Percentiles rank a stretch among this genome's conserved stretches.
phyloP scores from a whole-genome alignment of 768 basidiomycete species.

The Lepiota brunneoincarnata region DNA sequence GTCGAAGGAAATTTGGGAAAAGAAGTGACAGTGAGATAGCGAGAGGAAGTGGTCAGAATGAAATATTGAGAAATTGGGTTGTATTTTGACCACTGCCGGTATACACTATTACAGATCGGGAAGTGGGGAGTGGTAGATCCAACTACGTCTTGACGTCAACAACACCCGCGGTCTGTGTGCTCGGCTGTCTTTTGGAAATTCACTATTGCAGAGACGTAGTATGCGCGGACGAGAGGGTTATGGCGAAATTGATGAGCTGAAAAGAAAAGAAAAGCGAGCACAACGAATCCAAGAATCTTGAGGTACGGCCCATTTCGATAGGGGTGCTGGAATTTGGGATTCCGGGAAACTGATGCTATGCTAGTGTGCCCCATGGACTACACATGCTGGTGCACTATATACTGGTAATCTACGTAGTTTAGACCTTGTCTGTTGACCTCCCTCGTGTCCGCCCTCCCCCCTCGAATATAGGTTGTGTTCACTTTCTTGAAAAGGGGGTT shows the following conservation, averaged over 20 bases:
- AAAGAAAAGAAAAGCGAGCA: slow-evolving; percentile 10
- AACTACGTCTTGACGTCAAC: slow-evolving; percentile 38
- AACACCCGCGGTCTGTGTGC: slow-evolving; percentile 23
- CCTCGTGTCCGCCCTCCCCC: no score
- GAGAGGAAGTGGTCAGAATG: slow-evolving; percentile 1
- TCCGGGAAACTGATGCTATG: no score
- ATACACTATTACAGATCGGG: no score
- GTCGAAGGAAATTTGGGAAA: slow-evolving; percentile 1
- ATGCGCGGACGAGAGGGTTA: slow-evolving; percentile 23
- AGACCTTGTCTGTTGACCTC: no score
- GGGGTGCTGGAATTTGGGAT: no score
- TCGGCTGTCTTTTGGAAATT: slow-evolving; percentile 37
- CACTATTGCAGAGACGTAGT: slow-evolving; percentile 24
- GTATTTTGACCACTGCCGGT: slow-evolving; percentile 9
- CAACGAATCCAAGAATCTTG: slow-evolving; percentile 5
- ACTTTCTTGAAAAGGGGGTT: not conserved
- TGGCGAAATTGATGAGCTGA: slow-evolving; percentile 14
- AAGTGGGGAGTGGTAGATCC: slow-evolving; percentile 28
- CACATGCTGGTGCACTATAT: no score
- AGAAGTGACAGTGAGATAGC: slow-evolving; percentile 1
- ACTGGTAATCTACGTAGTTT: no score
- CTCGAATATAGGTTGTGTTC: no score
- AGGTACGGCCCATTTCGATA: not conserved
- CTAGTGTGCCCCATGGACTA: no score
- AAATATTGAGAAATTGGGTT: not conserved